These are phyloP conservation scores for Rhodotorula sp. DNA, from an alignment of 1,284 basidiomycete genomes.

Conservation along the genomic window DNA sequence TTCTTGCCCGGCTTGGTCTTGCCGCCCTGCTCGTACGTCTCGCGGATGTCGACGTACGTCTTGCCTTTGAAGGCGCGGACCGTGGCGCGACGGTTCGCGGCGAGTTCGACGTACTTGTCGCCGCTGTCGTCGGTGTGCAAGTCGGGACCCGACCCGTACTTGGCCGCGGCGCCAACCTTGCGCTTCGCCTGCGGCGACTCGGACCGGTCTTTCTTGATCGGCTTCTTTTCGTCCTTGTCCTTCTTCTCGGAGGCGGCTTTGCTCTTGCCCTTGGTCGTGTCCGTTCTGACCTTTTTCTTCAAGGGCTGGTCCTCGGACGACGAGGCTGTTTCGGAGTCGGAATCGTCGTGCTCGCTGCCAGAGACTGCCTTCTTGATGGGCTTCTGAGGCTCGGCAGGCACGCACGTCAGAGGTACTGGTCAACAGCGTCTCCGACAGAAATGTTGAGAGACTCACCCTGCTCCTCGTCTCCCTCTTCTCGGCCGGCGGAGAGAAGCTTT, in stretches of 20 bases:
- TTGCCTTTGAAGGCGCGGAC: conserved; percentile 34
- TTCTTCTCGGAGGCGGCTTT: neutral
- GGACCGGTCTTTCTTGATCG: neutral
- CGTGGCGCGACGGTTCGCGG: conserved; percentile 18
- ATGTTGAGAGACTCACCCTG: conserved; percentile 13
- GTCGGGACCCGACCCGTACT: neutral
- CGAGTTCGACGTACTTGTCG: conserved; percentile 23
- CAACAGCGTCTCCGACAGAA: neutral
- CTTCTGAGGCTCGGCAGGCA: neutral
- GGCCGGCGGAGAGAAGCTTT: neutral
- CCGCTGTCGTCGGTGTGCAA: conserved; percentile 21
- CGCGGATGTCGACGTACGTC: conserved; percentile 38
- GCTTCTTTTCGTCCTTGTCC: neutral
- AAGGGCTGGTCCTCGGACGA: conserved; percentile 1
- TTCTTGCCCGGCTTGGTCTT: conserved; percentile 40
- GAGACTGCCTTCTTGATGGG: neutral
- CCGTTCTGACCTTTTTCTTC: conserved; percentile 10
- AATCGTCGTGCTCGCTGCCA: neutral
- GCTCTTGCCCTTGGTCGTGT: neutral
- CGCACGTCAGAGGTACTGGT: neutral
- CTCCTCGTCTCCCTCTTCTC: neutral
- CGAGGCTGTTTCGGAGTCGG: neutral
- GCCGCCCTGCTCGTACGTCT: conserved; percentile 39
- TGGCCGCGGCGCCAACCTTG: conserved; percentile 5
- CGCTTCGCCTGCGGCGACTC: conserved; percentile 1